Percentiles rank a stretch among this genome's conserved stretches.
Conservation (phyloP, 1,284 basidiomycete species). For the Cutaneotrichosporon sp. region DNA sequence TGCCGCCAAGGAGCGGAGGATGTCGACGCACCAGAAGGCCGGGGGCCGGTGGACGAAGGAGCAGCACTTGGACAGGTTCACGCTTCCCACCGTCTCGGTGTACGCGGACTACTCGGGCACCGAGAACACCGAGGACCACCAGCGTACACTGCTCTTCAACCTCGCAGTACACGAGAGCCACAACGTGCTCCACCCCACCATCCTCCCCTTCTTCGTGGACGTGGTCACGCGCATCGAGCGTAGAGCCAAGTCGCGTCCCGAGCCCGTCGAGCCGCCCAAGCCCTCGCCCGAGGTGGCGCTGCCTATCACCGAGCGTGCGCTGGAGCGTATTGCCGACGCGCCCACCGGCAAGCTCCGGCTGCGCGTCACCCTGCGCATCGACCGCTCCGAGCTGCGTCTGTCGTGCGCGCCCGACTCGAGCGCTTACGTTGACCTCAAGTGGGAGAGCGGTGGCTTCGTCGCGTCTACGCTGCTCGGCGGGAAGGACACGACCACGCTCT, state of each 20-base stretch:
- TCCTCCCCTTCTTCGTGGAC: constrained; percentile 77
- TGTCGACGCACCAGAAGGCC: constrained; percentile 1
- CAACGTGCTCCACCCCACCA: constrained; percentile 74
- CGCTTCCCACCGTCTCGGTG: constrained; percentile 74
- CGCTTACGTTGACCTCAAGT: constrained; percentile 79
- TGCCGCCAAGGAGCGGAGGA: background rate
- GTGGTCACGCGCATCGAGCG: constrained; percentile 48
- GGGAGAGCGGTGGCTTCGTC: constrained; percentile 89
- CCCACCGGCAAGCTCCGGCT: constrained; percentile 31
- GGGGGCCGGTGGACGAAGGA: background rate
- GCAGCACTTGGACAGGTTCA: constrained; percentile 45
- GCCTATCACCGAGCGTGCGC: constrained; percentile 17
- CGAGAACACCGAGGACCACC: constrained; percentile 3
- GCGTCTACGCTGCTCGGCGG: constrained; percentile 71
- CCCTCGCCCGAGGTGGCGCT: background rate
- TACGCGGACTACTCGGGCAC: constrained; percentile 64
- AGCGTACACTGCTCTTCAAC: constrained; percentile 27
- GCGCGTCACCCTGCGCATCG: constrained; percentile 79
- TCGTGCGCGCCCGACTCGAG: constrained; percentile 87
- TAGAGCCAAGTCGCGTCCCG: constrained; percentile 19
- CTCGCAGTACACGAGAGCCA: constrained; percentile 77
- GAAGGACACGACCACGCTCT: constrained; percentile 65
- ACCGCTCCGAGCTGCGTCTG: constrained; percentile 77
- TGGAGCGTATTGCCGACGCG: constrained; percentile 20
- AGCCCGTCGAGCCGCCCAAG: background rate